Base-by-base conservation (phyloP, 495 filamentous ascomycete species). In the Annulohypoxylon moriforme region DNA sequence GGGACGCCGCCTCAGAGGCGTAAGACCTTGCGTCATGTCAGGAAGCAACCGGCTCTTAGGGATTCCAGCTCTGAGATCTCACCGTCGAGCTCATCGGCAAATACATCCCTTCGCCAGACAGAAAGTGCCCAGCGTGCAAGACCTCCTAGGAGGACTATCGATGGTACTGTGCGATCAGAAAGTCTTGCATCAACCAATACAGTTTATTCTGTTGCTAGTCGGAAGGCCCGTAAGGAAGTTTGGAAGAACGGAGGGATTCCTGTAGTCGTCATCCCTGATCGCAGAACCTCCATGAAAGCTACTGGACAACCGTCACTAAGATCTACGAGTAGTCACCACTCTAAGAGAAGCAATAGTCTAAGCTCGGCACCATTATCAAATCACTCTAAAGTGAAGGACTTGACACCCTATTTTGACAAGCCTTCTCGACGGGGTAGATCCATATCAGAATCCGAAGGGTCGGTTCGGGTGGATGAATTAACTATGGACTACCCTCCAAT, bases 181-280 rank as follows among this genome's bases (percentile, higher is more conserved):
- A 92, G 90, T 65, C 78, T 88, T 58, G 83, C 80, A 20, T 92
- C 91, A 3, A 89, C 85, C 49, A 79, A 81, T 8, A 89, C 90
- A 7, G 75, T 79, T 31, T 88, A 83, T 53, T 84, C 83, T n/a
- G 84, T 85, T 46, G 85, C 85, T 3, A 86, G 84, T 68, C 81
- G 78, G 33, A 87, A 82, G 57, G 84, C 83, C 11, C 81, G 84
- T n/a, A 82, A 84, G 31, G 88, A 90, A 50, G 83, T 89, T 7
- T 77, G 81, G 76, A 86, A 82, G 67, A 82, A 72, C 40, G 85
- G 85, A 29, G 84, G 79, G 4, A 90, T 92, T 57, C 90, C 90
- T 4, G 91, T 93, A 53, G 87, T 92, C 14, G 87, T 93, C 18
- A 87, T 93, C 42, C 92, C 92, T 11, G 85, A 93, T 46, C 85